Conservation (phyloP, 305 asterid genomes). For the Fraxinus latifolia region DNA sequence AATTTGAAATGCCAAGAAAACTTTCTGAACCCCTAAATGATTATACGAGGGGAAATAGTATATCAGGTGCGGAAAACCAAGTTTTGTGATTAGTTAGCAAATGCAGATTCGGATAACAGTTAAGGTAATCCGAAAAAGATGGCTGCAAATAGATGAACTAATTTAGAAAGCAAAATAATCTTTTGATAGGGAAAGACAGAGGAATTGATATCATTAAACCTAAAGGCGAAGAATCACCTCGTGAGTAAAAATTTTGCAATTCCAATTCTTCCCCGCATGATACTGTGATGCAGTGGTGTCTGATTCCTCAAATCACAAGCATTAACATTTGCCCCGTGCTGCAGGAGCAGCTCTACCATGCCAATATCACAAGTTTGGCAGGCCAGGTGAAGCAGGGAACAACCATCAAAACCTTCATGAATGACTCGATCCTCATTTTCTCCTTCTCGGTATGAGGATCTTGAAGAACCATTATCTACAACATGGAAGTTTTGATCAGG, state of each 20-base stretch:
- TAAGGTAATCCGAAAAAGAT: not conserved
- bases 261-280: conserved; percentile 58
- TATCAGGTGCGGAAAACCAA: not conserved
- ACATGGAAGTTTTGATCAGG: conserved; percentile 32
- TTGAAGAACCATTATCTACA: conserved; percentile 35
- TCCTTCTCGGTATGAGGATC: conserved; percentile 34
- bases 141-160: not conserved
- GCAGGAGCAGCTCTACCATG: conserved; percentile 94
- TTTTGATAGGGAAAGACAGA: not conserved
- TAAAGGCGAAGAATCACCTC: conserved; percentile 48
- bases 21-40: not conserved
- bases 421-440: conserved; percentile 35
- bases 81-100: not conserved
- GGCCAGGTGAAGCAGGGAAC: conserved; percentile 88
- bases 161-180: not conserved
- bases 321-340: conserved; percentile 70
- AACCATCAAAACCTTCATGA: conserved; percentile 54
- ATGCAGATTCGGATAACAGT: not conserved
- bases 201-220: not conserved
- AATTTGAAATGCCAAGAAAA: not conserved
- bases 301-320: conserved; percentile 68
- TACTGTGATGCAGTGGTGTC: conserved; percentile 82
- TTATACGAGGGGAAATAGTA: not conserved
- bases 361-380: conserved; percentile 84
- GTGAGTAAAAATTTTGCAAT: conserved; percentile 62